Evolutionary conservation across 805 yeast species (phyloP), one percentile per base, ranked within the genome.

Genomic region (Vanderwaltozyma verrucispora): DNA sequence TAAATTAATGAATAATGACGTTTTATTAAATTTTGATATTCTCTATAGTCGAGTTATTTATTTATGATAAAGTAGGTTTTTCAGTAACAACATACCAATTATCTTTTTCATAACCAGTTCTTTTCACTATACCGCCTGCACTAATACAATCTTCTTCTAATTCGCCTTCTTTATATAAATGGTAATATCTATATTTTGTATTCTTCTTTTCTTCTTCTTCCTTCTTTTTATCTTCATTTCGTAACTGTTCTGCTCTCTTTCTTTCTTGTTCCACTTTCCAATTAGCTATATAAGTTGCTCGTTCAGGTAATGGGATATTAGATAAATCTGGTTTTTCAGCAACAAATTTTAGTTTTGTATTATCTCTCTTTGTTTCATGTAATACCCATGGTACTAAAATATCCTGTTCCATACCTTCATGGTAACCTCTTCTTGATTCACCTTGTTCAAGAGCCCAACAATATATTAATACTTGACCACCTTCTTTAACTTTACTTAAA

Each of bases 381-480:
- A 79, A 62, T 2, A 88, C 95, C 98, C 98, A 92, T 0, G 98
- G 98, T 15, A 92, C 95, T 50, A 92, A 62, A 1, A 89, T 83
- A 54, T 92, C 98, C 56, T 85, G 97, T 37, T 82, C 87, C 75
- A 81, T 87, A 10, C 94, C 94, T 47, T 77, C 88, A 46, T 81
- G 78, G 62, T 86, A 92, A 0, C 97, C 97, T 49, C 97, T 69
- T 47, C 96, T 69, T 0, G 95, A 82, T 18, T 68, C 71, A 40
- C 79, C 82, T 58, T 92, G 98, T 47, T 92, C 98, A 36, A 92
- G 60, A 0, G 98, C 98, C 98, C 98, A 92, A 36, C 94, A 94
- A 56, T 89, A 92, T 7, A 92, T 72, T 49, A 92, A 62, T 0
- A 85, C 82, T 36, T 69, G 72, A 1, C 95, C 96, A 1, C 75